Conservation (phyloP, 768 basidiomycete genomes). For the Pleurotus cornucopiae region DNA sequence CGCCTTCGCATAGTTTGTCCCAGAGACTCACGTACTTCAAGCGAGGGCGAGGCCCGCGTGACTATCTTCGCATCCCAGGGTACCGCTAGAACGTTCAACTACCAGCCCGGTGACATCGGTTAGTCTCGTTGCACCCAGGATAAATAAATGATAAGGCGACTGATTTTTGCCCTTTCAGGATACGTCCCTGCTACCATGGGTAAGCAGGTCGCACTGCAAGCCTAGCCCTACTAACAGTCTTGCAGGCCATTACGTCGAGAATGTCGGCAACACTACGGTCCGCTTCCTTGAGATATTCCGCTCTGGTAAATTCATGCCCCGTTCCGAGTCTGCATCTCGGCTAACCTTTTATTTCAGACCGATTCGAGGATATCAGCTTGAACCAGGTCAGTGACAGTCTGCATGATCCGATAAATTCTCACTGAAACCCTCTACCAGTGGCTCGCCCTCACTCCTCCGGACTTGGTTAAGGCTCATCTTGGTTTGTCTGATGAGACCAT, state of each 20-base stretch:
- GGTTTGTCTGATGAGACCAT: slow-evolving; percentile 33
- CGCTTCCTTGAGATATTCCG: slow-evolving; percentile 47
- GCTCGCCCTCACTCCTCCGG: slow-evolving; percentile 42
- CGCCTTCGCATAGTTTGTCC: slow-evolving; percentile 10
- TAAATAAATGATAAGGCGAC: slow-evolving; percentile 4
- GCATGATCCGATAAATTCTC: background rate
- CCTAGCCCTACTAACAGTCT: background rate
- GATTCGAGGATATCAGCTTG: slow-evolving; percentile 26
- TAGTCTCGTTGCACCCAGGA: slow-evolving; percentile 14
- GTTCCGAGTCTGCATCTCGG: background rate
- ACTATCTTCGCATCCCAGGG: slow-evolving; percentile 52
- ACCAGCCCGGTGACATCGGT: slow-evolving; percentile 40
- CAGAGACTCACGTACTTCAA: slow-evolving; percentile 21
- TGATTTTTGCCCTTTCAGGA: slow-evolving; percentile 20
- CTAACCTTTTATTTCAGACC: slow-evolving; percentile 14
- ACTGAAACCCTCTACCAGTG: slow-evolving; percentile 13
- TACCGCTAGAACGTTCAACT: slow-evolving; percentile 58
- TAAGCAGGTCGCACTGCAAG: slow-evolving; percentile 14
- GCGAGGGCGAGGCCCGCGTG: slow-evolving; percentile 48
- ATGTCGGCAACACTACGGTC: slow-evolving; percentile 45
- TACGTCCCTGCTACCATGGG: slow-evolving; percentile 59
- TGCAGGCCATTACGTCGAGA: slow-evolving; percentile 51
- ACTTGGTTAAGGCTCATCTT: slow-evolving; percentile 41
- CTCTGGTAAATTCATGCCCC: slow-evolving; percentile 21
- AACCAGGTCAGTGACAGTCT: background rate